These are phyloP conservation scores for Penicillium sp. DNA, from an alignment of 2,329 filamentous ascomycete genomes.

Conservation along the genomic window DNA sequence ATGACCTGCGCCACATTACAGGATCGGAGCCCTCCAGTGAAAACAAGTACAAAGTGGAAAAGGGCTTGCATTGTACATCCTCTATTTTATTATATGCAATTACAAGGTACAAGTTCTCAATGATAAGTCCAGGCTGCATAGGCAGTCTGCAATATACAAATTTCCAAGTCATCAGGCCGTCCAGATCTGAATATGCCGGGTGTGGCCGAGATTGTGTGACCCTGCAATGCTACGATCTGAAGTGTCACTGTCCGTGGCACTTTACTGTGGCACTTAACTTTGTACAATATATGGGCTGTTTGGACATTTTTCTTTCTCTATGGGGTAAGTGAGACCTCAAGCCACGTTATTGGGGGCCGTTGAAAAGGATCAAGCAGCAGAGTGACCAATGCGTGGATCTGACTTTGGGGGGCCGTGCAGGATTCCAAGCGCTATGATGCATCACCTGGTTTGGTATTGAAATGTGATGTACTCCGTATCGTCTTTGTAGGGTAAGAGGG, in stretches of 20 bases:
- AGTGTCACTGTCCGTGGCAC: too few relatives aligned
- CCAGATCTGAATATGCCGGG: conserved; percentile 23
- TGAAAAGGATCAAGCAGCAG: conserved; percentile 7
- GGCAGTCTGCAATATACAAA: conserved; percentile 1
- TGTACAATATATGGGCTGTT: neutral
- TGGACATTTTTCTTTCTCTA: neutral
- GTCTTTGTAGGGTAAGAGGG: neutral
- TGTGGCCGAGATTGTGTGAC: conserved; percentile 19
- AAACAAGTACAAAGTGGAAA: neutral
- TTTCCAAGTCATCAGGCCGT: conserved; percentile 12
- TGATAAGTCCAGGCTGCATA: neutral
- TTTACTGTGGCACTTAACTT: neutral
- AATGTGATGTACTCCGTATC: conserved; percentile 1
- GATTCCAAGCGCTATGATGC: neutral
- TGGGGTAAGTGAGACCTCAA: neutral
- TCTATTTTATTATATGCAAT: neutral
- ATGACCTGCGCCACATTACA: neutral
- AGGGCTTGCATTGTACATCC: neutral
- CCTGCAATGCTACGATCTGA: conserved; percentile 19
- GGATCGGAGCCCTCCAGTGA: neutral
- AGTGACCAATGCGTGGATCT: conserved; percentile 4
- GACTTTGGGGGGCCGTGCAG: conserved; percentile 1
- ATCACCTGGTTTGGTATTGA: neutral
- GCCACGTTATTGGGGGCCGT: conserved; percentile 21
- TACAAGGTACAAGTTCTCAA: neutral